Percentiles rank a stretch among this genome's conserved stretches.
phyloP scores from a whole-genome alignment of 225 moss, liverwort and hornwort species.

The Sphagnum contortum region DNA sequence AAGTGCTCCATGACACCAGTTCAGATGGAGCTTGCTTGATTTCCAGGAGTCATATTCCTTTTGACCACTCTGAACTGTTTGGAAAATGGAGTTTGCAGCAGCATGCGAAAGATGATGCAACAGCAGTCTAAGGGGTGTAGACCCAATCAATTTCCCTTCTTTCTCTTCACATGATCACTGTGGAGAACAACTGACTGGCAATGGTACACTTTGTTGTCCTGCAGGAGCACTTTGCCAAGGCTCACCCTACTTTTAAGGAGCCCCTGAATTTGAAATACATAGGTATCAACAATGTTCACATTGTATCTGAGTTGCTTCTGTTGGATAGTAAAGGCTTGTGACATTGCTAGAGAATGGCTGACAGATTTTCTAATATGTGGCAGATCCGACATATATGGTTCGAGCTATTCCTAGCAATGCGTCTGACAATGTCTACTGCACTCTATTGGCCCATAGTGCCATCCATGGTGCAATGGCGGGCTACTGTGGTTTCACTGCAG shows the following conservation, averaged over 20 bases:
- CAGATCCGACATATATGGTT: conserved; percentile 48
- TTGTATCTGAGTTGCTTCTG: too few species aligned
- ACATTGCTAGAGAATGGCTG: too few species aligned
- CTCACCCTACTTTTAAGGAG: conserved; percentile 13
- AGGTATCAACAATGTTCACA: conserved; percentile 12
- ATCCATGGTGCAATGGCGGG: conserved; percentile 64
- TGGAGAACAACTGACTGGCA: background rate
- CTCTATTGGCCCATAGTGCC: conserved; percentile 58
- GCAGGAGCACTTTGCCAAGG: conserved; percentile 25
- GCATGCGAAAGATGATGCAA: too few species aligned
- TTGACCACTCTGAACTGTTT: too few species aligned
- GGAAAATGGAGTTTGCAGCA: too few species aligned
- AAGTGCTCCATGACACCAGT: too few species aligned
- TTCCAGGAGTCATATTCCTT: too few species aligned
- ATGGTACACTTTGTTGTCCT: background rate
- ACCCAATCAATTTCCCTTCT: too few species aligned
- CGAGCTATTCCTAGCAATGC: conserved; percentile 56
- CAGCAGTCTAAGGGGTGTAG: too few species aligned
- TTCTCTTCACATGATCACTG: too few species aligned
- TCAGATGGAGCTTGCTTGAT: too few species aligned
- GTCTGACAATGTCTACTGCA: conserved; percentile 49
- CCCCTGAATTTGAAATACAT: conserved; percentile 44
- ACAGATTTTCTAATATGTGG: background rate
- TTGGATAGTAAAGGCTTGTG: too few species aligned
- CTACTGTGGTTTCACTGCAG: conserved; percentile 45